Evolutionary conservation across 192 early-diverging fungal genomes (phyloP), one percentile per base, ranked within the genome.

Genomic region (Allomyces macrogynus): DNA sequence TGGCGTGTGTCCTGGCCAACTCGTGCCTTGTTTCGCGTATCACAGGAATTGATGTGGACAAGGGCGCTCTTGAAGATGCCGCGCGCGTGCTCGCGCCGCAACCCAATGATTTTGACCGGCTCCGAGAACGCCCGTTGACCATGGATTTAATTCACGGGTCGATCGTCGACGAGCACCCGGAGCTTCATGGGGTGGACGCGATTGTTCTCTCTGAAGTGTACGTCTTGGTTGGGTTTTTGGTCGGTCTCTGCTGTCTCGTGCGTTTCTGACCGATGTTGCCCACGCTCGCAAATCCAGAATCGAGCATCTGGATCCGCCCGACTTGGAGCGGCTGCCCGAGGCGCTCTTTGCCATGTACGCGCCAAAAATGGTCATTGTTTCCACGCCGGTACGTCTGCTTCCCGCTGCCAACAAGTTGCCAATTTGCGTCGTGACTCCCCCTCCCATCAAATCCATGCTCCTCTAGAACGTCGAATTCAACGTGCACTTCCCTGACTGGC

Each of bases 391-490:
- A 40, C 0, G 62, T 63, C 32, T n/a, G n/a, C 22, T 22, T 18
- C 5, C 9, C 9, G 10, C 25, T n/a, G n/a, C n/a, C n/a, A n/a
- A n/a, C n/a, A n/a, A n/a, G 10, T 63, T 63, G 62, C 25, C n/a
- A n/a, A n/a, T n/a, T n/a, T n/a, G n/a, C n/a, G n/a, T n/a, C n/a
- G n/a, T n/a, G n/a, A n/a, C n/a, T n/a, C n/a, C n/a, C 16, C 0
- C 20, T 57, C 16, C 1, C 16, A 57, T 10, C 49, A 14, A n/a
- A 57, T 57, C 20, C 8, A 81, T 77, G n/a, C n/a, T n/a, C 32
- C 8, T 7, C 10, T 77, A 78, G 24, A 97, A 97, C 69, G 88
- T 82, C 23, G 93, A 97, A 69, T 97, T 90, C 73, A 97, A 97
- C 68, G 75, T 87, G 42, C 74, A 89, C 67, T 97, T 94, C 67